These are phyloP conservation scores for Fusarium xylarioides DNA, from an alignment of 2,329 filamentous ascomycete species.

Conservation along the genomic window DNA sequence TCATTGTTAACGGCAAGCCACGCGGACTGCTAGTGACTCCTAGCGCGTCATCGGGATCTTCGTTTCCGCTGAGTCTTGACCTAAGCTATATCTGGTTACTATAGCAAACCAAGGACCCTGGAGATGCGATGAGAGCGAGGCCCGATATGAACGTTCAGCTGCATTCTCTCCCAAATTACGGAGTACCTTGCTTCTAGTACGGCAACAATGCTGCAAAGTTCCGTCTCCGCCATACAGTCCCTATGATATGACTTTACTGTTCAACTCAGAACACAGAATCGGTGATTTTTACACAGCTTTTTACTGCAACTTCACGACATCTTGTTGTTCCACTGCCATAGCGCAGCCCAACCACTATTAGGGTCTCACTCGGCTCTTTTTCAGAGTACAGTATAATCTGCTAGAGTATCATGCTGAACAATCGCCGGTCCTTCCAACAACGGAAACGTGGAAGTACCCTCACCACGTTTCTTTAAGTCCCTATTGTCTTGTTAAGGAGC, in stretches of 20 bases:
- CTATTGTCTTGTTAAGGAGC: background rate
- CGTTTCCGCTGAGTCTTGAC: slow-evolving; percentile 9
- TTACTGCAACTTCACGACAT: background rate
- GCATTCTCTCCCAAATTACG: background rate
- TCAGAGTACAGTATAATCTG: background rate
- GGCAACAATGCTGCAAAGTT: background rate
- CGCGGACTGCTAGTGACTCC: slow-evolving; percentile 26
- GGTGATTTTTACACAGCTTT: background rate
- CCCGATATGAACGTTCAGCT: slow-evolving; percentile 1
- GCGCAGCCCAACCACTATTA: background rate
- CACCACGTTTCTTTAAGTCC: background rate
- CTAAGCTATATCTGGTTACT: background rate
- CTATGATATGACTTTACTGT: slow-evolving; percentile 10
- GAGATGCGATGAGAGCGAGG: background rate
- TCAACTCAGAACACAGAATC: slow-evolving; percentile 1
- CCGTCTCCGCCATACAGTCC: background rate
- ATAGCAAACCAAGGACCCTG: background rate
- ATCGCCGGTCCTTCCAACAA: background rate
- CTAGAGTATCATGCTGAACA: background rate
- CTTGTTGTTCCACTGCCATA: background rate
- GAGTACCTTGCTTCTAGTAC: background rate
- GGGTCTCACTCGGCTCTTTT: background rate
- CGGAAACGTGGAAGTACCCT: background rate
- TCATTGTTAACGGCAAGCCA: slow-evolving; percentile 29
- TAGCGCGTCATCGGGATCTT: slow-evolving; percentile 16